phyloP scores from a whole-genome alignment of 345 rosid genomes.

The Draba incana region DNA sequence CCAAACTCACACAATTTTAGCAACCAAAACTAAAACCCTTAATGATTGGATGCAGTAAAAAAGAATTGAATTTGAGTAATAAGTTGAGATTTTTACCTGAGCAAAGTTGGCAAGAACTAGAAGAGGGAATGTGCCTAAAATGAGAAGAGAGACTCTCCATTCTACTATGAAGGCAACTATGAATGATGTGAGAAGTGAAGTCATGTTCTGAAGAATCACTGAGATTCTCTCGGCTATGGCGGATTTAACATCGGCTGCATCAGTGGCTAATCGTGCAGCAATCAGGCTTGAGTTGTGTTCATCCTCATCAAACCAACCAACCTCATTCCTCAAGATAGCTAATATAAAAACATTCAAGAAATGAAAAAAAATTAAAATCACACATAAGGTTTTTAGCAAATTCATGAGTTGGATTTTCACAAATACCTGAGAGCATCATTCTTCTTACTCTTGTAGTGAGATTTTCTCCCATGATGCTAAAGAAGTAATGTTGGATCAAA shows the following conservation, averaged over 20 bases:
- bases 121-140: slow-evolving; percentile 91
- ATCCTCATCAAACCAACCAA: slow-evolving; percentile 99
- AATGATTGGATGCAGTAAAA: slow-evolving; percentile 3
- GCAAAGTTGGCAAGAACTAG: slow-evolving; percentile 99
- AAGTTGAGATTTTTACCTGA: slow-evolving; percentile 59
- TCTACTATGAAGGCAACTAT: slow-evolving; percentile 96
- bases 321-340: slow-evolving; percentile 97
- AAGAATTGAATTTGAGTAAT: not conserved
- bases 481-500: slow-evolving; percentile 98
- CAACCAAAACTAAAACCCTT: too few species aligned
- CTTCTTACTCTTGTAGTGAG: slow-evolving; percentile 97
- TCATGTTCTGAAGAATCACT: slow-evolving; percentile 97
- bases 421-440: slow-evolving; percentile 97
- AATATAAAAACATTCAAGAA: slow-evolving; percentile 21
- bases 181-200: slow-evolving; percentile 96
- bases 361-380: slow-evolving; percentile 12
- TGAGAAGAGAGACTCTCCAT: slow-evolving; percentile 99
- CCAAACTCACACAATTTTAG: too few species aligned
- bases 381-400: not conserved
- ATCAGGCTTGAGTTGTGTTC: slow-evolving; percentile 97
- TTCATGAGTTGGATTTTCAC: not conserved
- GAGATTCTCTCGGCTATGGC: slow-evolving; percentile 98
- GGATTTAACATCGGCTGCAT: slow-evolving; percentile 95
- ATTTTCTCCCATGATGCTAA: slow-evolving; percentile 99
- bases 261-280: slow-evolving; percentile 84